phyloP scores from a whole-genome alignment of 2,329 filamentous ascomycete genomes.

The Epichloe sp. region DNA sequence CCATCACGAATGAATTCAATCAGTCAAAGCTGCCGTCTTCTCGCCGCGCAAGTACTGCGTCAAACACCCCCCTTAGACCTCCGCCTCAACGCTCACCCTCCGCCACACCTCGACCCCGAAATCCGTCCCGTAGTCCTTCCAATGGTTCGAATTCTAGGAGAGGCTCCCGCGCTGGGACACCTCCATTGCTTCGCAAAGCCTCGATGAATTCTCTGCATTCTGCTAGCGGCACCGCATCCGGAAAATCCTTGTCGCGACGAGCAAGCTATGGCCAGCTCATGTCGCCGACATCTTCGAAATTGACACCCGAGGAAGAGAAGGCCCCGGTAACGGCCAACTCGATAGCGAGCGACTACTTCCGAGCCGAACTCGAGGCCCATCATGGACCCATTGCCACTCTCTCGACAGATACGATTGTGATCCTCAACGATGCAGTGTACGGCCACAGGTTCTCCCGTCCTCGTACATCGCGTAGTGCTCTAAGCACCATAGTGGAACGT shows the following conservation, averaged over 20 bases:
- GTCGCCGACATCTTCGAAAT: constrained; percentile 20
- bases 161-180: constrained; percentile 34
- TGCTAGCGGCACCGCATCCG: constrained; percentile 25
- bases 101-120: constrained; percentile 25
- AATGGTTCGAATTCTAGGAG: constrained; percentile 29
- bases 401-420: constrained; percentile 56
- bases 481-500: constrained; percentile 80
- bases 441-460: constrained; percentile 84
- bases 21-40: constrained; percentile 12
- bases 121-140: constrained; percentile 30
- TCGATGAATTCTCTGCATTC: constrained; percentile 45
- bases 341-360: constrained; percentile 56
- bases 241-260: constrained; percentile 30
- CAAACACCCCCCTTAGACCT: constrained; percentile 24
- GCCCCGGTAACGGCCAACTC: constrained; percentile 34
- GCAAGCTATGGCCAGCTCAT: constrained; percentile 32
- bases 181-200: constrained; percentile 39
- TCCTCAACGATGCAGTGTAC: constrained; percentile 89
- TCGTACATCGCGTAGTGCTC: constrained; percentile 54
- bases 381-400: constrained; percentile 30
- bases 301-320: constrained; percentile 17
- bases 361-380: constrained; percentile 53
- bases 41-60: constrained; percentile 10
- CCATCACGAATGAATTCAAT: constrained; percentile 22
- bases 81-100: constrained; percentile 23